These are phyloP conservation scores for Onygenales sp. DNA, from an alignment of 2,329 filamentous ascomycete species.

Conservation along the genomic window DNA sequence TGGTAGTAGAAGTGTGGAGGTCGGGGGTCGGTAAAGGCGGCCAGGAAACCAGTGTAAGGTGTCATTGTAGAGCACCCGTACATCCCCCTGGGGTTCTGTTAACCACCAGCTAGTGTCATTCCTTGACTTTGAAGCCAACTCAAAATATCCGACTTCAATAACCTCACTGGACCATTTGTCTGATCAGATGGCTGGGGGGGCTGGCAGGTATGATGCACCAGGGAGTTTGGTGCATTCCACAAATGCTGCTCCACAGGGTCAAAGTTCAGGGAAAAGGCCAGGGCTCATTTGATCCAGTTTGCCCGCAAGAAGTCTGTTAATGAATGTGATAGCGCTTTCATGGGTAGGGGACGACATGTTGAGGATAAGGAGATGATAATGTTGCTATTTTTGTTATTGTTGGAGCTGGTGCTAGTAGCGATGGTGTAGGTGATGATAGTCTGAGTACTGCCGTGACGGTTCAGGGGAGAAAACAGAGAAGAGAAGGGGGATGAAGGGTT, in stretches of 20 bases:
- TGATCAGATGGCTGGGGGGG: background rate
- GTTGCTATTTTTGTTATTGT: no score
- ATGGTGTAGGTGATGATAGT: no score
- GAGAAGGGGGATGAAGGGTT: no score
- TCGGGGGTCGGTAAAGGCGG: no score
- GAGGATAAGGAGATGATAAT: background rate
- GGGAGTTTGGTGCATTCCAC: background rate
- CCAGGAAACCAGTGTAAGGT: no score
- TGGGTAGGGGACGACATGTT: background rate
- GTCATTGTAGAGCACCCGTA: background rate
- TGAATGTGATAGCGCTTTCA: background rate
- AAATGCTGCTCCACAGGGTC: background rate
- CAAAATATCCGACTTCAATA: conserved; percentile 4
- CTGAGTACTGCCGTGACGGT: no score
- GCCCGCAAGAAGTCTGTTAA: background rate
- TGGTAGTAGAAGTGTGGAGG: no score
- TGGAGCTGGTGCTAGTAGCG: no score
- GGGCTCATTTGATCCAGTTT: background rate
- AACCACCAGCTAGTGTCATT: conserved; percentile 4
- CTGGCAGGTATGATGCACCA: conserved; percentile 1
- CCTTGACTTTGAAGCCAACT: background rate
- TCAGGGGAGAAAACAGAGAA: no score
- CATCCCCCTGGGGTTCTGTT: background rate
- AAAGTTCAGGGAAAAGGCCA: background rate
- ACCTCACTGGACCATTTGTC: conserved; percentile 4